Base-by-base conservation (phyloP, 306 rosid genomes). In the Cicer cuneatum region DNA sequence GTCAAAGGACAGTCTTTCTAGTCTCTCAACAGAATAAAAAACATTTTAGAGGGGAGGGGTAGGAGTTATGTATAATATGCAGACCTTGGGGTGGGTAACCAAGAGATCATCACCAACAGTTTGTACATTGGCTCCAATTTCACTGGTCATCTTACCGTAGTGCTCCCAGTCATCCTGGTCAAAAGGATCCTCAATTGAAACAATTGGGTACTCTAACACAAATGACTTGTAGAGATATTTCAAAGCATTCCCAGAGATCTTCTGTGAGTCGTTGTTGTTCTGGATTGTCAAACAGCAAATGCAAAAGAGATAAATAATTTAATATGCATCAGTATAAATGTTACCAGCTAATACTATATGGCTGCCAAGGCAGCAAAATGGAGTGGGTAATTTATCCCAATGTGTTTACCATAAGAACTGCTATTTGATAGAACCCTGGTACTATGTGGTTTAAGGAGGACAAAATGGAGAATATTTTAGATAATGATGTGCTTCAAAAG, bases 161-260 rank as follows among this genome's bases (percentile, higher is more conserved):
- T 90, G 96, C 82, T 86, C 90, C 99, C 99, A 94, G 81, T 94
- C 99, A 85, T 94, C 97, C 88, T 94, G 99, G 86, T 94, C 99
- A 74, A 94, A 91, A 49, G 97, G 99, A 76, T 94, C 99, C 77
- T 94, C 97, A 73, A 94, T 92, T 72, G 99, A 94, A 40, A 92
- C 96, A 84, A 94, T 94, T 65, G 99, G 99, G 75, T 94, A 94
- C 69, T 89, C 97, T 2, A 86, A 2, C 67, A 52, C 96, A 87
- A 91, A 94, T 18, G 99, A 92, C 87, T 94, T 94, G 89, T 94
- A 94, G 39, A 94, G 82, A 71, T 94, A 92, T 78, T 92, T 94
- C 69, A 94, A 83, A 63, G 95, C 92, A 43, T 65, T 85, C 51
- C 99, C 97, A 3, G 92, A 74, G 66, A 94, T 92, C 95, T 84